Evolutionary conservation across 495 filamentous ascomycete species (phyloP), one percentile per base, ranked within the genome.

Genomic region (Aspergillus avenaceus): DNA sequence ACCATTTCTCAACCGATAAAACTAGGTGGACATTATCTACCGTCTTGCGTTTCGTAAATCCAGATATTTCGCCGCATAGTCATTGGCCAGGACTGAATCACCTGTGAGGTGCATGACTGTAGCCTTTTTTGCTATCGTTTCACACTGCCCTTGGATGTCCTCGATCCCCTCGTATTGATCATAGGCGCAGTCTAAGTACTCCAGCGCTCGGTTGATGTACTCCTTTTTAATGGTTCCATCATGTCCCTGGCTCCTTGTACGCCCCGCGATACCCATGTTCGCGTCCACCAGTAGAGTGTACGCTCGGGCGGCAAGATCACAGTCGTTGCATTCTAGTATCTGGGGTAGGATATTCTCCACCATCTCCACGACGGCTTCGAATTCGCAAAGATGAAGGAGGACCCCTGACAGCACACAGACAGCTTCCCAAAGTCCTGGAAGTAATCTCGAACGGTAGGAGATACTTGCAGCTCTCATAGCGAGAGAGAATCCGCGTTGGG

Each of bases 71-170:
- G 84, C 78, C 4, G 87, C 86, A 65, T 80, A 89, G 48, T 90
- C 84, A 69, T 91, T 88, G 1, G 88, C 82, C 55, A 86, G 62
- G 14, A 76, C 79, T 45, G 77, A 66, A 53, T 96, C 86, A 4
- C 88, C 90, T 19, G 85, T 73, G 8, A 86, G 70, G 63, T 84
- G 83, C 78, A 88, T 87, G 32, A 95, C 75, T 8, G 85, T 85
- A 13, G 88, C 87, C 65, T 90, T 91, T 71, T 92, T 92, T 2
- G 86, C 87, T 73, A 95, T 81, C 81, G 88, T 84, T 70, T 90
- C 86, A 61, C 86, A 86, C 65, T 88, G 86, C 28, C 83, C 86
- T 18, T 76, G 66, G 14, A 85, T 71, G 69, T 96, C 89, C 61
- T 90, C 85, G 26, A 91, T 76, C 23, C 78, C 76, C 32, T 86